phyloP scores from a whole-genome alignment of 192 early-diverging fungal genomes.

The Coemansia umbellata region DNA sequence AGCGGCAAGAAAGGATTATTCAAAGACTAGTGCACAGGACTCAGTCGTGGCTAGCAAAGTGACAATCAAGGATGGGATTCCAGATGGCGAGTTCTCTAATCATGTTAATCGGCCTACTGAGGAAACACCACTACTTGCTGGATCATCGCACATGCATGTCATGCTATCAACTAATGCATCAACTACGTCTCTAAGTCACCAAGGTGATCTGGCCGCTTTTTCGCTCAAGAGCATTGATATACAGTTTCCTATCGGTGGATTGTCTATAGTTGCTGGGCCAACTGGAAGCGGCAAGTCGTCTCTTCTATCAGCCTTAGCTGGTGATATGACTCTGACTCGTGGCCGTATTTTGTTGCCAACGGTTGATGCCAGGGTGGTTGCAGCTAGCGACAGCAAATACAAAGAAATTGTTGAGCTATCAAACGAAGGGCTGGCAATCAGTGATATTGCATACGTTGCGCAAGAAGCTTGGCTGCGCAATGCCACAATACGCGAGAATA shows the following conservation, averaged over 20 bases:
- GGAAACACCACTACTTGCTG: not conserved
- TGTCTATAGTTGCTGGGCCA: conserved; percentile 74
- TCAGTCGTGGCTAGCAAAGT: not conserved
- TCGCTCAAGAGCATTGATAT: conserved; percentile 60
- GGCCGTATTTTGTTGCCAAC: conserved; percentile 28
- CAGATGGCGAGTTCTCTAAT: not conserved
- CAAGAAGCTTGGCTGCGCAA: conserved; percentile 58
- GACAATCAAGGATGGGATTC: not conserved
- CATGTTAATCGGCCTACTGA: not conserved
- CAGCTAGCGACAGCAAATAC: not conserved
- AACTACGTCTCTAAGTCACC: no score
- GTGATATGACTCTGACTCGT: conserved; percentile 59
- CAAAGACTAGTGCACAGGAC: not conserved
- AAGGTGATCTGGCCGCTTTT: conserved; percentile 48
- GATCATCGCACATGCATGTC: not conserved
- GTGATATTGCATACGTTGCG: conserved; percentile 76
- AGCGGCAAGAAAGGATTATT: conserved; percentile 23
- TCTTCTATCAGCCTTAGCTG: conserved; percentile 70
- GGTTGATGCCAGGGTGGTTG: conserved; percentile 16
- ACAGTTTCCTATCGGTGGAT: conserved; percentile 58
- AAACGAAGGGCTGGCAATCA: conserved; percentile 27
- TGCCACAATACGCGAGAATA: conserved; percentile 72
- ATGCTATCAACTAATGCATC: not conserved
- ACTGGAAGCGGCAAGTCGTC: conserved; percentile 86
- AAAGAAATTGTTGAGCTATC: conserved; percentile 41